Evolutionary conservation across 441 rosid genomes (phyloP).

Genomic region (Gossypium aridum): DNA sequence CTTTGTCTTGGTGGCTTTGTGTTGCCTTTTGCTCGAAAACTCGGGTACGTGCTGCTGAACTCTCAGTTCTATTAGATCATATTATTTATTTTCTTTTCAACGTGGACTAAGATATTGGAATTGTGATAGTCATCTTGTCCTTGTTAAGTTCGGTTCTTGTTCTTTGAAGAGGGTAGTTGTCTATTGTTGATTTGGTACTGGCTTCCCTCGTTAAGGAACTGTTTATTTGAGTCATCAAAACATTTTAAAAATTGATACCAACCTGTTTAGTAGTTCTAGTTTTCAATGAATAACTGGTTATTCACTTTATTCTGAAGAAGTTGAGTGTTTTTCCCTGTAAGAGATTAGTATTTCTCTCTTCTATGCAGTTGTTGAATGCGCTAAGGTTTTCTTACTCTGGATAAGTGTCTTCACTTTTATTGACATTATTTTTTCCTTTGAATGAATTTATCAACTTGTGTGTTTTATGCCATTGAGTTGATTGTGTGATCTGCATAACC

Average conservation of each 20-base stretch:
- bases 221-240: neutral
- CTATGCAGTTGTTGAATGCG: neutral
- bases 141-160: neutral
- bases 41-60: conserved; percentile 52
- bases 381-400: neutral
- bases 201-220: neutral
- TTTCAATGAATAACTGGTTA: neutral
- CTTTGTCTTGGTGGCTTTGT: conserved; percentile 99
- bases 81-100: neutral
- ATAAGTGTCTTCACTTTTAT: neutral
- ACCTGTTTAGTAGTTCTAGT: neutral
- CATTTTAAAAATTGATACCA: neutral
- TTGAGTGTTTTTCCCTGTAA: neutral
- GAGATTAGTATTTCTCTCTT: neutral
- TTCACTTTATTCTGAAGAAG: neutral
- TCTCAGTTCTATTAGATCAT: neutral
- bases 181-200: neutral
- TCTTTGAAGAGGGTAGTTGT: conserved; percentile 7
- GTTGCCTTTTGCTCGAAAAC: conserved; percentile 87
- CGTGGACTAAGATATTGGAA: neutral
- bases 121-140: neutral
- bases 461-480: neutral
- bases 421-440: neutral
- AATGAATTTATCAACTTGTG: conserved; percentile 1
- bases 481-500: neutral